Evolutionary conservation across 371 early-diverging fungal species (phyloP), one percentile per base, ranked within the genome.

Genomic region (Lichtheimia hyalospora): DNA sequence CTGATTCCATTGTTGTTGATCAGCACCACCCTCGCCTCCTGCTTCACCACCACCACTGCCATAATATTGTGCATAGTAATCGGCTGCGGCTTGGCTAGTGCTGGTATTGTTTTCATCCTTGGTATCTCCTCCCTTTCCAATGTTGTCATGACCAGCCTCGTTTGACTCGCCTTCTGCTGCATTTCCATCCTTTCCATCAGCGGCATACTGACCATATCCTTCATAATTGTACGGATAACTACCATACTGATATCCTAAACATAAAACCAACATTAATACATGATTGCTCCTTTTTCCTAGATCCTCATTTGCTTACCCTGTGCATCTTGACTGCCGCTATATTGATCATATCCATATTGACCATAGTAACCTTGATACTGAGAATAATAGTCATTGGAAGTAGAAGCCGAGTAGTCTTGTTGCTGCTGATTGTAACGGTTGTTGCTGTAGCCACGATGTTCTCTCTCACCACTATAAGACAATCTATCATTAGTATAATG

Each of bases 361-460:
- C 50, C 68, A 49, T 78, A 78, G 40, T 78, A 78, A 54, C 73
- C 71, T 49, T 70, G 64, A 57, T 78, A 78, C 39, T 77, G 74
- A 7, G 72, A 63, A 41, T 77, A 71, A 52, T 73, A 67, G 59
- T 75, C 72, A 23, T 60, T 61, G 34, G 34, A 34, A 8, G 34
- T 8, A 34, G 34, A 34, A 34, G 34, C 34, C 34, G 34, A 34
- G 42, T 59, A 60, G 15, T 52, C 49, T 54, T 52, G 44, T 49
- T 53, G 44, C 49, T 54, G 52, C 39, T 61, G 18, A n/a, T 48
- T 41, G 34, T 66, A 53, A 18, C 61, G 58, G 24, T 56, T 56
- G 24, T 51, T 49, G 24, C 48, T 46, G 54, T 43, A 57, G 27
- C 64, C 50, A 27, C 53, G 44, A 54, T 54, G 56, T 43, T 63